Base-by-base conservation (phyloP, 2,329 filamentous ascomycete genomes). In the Apiospora sp. region DNA sequence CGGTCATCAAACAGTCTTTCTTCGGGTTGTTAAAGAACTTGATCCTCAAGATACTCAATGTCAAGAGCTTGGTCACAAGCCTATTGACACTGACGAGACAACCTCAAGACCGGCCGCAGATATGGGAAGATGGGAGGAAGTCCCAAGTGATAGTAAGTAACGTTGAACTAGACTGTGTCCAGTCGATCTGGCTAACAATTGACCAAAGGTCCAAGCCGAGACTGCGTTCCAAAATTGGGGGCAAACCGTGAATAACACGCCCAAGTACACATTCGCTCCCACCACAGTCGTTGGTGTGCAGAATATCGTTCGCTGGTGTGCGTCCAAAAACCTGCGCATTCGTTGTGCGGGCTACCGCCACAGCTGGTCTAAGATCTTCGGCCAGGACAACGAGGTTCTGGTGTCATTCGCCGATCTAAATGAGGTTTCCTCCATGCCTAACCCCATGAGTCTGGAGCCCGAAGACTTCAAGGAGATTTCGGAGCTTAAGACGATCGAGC, bases 281-380 rank as follows among this genome's bases (percentile, higher is more conserved):
- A 82, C 77, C 19, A 85, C 82, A 0, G 79, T 83, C 6, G 77
- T 80, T 13, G 84, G 83, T 4, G 75, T 86, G 4, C 81, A 84
- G 48, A 82, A 83, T 44, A 78, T 86, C 44, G 81, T 86, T 48
- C 79, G 78, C 46, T 84, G 78, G 72, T 83, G 84, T 0, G 80
- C 80, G 44, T 69, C 71, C 4, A 76, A 82, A 37, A 76, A 79
- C 1, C 79, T 83, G 73, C 78, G 83, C 6, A 82, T 86, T 22
- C 80, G 85, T 43, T 84, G 82, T 48, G 79, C 80, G 3, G 85
- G 84, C 0, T 86, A 84, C 72, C 79, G 84, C 71, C 85, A 86
- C 73, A 84, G 82, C 8, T 86, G 84, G 83, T 78, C 81, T 6
- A 77, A 81, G 8, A 81, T 84, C 27, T 86, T 84, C 73, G 81